Conservation (phyloP, 345 rosid genomes). For the Streptanthus diversifolius region DNA sequence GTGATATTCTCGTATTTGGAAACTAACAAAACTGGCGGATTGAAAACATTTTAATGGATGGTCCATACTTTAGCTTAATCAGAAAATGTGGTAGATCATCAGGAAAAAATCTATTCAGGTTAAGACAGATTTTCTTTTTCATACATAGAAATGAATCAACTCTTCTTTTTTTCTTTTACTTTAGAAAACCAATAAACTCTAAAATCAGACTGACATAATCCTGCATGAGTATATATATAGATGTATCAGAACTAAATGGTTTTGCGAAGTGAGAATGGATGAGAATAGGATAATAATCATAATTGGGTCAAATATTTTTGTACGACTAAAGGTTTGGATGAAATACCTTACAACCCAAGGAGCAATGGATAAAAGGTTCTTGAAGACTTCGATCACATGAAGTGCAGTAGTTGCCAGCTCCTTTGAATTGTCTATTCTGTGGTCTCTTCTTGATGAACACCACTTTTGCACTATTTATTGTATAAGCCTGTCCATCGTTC, state of each 20-base stretch:
- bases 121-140: background rate
- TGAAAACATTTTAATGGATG: background rate
- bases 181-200: background rate
- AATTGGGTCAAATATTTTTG: background rate
- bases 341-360: constrained; percentile 87
- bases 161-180: background rate
- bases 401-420: constrained; percentile 85
- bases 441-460: constrained; percentile 97
- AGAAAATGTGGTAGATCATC: background rate
- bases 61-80: background rate
- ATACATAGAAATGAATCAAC: background rate
- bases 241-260: background rate
- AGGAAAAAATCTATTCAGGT: background rate
- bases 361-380: constrained; percentile 88
- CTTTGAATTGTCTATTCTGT: constrained; percentile 89
- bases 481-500: constrained; percentile 59
- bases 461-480: constrained; percentile 89
- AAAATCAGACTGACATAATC: background rate
- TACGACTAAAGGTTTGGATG: background rate
- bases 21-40: background rate
- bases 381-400: constrained; percentile 96
- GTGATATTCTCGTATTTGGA: background rate
- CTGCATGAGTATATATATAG: background rate
- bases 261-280: background rate
- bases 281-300: background rate